Conservation (phyloP, 225 moss, liverwort and hornwort species). For the Sphagnum contortum region DNA sequence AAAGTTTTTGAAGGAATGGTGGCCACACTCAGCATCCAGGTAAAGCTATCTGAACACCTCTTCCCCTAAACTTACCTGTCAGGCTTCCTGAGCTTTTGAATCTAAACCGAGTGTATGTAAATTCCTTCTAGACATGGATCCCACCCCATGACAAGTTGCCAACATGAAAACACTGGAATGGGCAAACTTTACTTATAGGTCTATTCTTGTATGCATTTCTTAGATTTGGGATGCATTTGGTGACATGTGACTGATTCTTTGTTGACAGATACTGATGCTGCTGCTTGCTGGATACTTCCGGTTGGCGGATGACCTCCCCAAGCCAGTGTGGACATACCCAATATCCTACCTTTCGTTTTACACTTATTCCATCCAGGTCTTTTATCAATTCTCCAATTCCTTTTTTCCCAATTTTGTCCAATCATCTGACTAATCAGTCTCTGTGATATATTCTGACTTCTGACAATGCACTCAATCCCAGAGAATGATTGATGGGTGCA, state of each 20-base stretch:
- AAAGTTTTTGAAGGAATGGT: slow-evolving; percentile 28
- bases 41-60: background rate
- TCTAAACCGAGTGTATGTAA: too few species aligned
- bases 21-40: slow-evolving; percentile 23
- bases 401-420: background rate
- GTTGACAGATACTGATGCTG: slow-evolving; percentile 31
- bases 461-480: too few species aligned
- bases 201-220: too few species aligned
- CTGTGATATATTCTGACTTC: too few species aligned
- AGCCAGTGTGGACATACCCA: slow-evolving; percentile 44
- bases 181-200: too few species aligned
- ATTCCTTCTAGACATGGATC: too few species aligned
- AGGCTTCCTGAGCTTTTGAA: background rate
- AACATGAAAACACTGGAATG: too few species aligned
- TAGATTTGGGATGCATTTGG: too few species aligned
- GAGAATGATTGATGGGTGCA: too few species aligned
- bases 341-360: slow-evolving; percentile 34
- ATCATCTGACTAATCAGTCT: background rate
- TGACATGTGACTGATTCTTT: too few species aligned
- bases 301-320: slow-evolving; percentile 17
- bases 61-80: background rate
- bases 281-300: slow-evolving; percentile 26
- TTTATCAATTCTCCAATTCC: background rate
- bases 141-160: too few species aligned
- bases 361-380: slow-evolving; percentile 34